Conservation (phyloP, 345 rosid genomes). For the Rhodamnia argentea region DNA sequence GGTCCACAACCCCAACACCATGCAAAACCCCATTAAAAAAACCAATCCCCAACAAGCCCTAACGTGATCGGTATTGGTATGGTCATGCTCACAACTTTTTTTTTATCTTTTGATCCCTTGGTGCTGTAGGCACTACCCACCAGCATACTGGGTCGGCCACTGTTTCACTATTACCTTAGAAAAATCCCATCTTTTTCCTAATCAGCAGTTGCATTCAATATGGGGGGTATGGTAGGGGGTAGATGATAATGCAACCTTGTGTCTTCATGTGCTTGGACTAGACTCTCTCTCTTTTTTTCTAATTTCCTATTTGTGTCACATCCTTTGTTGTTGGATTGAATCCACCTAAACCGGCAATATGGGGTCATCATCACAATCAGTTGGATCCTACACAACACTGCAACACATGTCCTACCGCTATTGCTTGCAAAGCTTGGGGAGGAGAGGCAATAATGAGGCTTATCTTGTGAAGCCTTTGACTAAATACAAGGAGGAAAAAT, state of each 20-base stretch:
- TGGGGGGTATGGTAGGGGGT: not conserved
- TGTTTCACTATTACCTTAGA: not conserved
- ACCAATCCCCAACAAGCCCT: not conserved
- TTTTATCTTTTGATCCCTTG: not conserved
- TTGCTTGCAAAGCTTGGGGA: not conserved
- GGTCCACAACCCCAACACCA: not conserved
- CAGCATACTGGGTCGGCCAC: not conserved
- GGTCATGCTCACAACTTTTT: not conserved
- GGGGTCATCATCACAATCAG: not conserved
- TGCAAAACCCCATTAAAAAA: not conserved
- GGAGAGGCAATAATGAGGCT: not conserved
- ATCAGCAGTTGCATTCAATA: not conserved
- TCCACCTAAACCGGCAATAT: constrained; percentile 2
- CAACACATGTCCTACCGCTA: not conserved
- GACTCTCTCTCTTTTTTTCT: not conserved
- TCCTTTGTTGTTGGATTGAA: not conserved
- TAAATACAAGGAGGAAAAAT: not conserved
- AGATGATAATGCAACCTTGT: not conserved
- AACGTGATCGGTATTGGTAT: not conserved
- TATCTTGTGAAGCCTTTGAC: not conserved
- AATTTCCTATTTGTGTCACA: not conserved
- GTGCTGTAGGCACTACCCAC: not conserved
- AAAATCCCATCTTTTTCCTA: not conserved
- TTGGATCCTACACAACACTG: not conserved
- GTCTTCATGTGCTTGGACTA: not conserved